phyloP scores from a whole-genome alignment of 2,329 filamentous ascomycete genomes.

The Myriosclerotinia curreyana region DNA sequence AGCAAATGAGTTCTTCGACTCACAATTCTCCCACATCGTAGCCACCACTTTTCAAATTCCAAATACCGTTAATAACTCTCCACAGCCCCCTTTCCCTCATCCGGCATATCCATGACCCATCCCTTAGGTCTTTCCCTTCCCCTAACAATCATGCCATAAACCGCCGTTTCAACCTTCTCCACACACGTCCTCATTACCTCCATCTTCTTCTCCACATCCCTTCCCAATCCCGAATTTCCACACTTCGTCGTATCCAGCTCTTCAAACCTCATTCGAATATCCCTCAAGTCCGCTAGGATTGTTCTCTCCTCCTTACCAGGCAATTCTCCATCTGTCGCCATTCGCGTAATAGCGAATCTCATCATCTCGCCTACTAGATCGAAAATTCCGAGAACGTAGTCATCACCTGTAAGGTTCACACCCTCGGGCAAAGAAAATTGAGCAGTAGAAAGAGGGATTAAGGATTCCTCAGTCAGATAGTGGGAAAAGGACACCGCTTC shows the following conservation, averaged over 20 bases:
- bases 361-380: conserved; percentile 96
- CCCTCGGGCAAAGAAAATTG: conserved; percentile 47
- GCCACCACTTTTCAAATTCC: neutral
- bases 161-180: conserved; percentile 86
- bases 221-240: conserved; percentile 51
- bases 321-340: conserved; percentile 61
- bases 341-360: conserved; percentile 87
- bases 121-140: conserved; percentile 86
- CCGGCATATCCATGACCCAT: conserved; percentile 75
- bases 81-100: conserved; percentile 32
- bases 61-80: conserved; percentile 34
- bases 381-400: conserved; percentile 88
- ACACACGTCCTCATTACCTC: conserved; percentile 84
- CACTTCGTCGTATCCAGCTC: conserved; percentile 57
- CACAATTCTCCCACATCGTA: neutral
- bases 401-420: conserved; percentile 69
- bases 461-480: conserved; percentile 73
- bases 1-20: neutral
- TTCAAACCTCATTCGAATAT: conserved; percentile 74
- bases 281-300: conserved; percentile 77
- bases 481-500: conserved; percentile 87
- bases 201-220: conserved; percentile 74
- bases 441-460: conserved; percentile 67
- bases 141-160: conserved; percentile 83
- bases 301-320: conserved; percentile 49